Evolutionary conservation across 179 eudicot species (phyloP).

Genomic region (Nepenthes alata): DNA sequence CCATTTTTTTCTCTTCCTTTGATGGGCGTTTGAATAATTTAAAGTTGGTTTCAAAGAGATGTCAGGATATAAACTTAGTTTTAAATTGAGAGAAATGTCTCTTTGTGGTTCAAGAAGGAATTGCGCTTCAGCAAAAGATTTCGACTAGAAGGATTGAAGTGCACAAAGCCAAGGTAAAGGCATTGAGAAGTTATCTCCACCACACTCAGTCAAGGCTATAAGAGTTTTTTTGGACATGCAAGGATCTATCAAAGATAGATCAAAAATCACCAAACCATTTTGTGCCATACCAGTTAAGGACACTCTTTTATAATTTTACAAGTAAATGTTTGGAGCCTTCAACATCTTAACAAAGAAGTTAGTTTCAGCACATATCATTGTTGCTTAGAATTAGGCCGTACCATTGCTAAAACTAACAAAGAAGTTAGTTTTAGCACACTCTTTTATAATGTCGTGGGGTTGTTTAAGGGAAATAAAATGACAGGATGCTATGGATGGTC

Average conservation of each 20-base stretch:
- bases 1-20: not conserved
- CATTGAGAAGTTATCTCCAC: slow-evolving; percentile 1
- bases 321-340: not conserved
- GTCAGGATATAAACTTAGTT: not conserved
- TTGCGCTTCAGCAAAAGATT: not conserved
- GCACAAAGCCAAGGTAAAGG: not conserved
- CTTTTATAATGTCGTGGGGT: not conserved
- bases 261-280: not conserved
- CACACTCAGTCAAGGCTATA: not conserved
- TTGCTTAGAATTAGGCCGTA: not conserved
- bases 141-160: not conserved
- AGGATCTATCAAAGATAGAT: not conserved
- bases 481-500: not conserved
- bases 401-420: not conserved
- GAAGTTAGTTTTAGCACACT: not conserved
- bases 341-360: not conserved
- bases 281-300: not conserved
- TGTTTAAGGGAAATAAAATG: not conserved
- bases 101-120: not conserved
- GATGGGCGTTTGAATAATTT: not conserved
- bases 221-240: not conserved
- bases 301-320: not conserved
- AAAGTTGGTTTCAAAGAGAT: not conserved
- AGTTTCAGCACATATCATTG: not conserved
- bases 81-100: not conserved